Evolutionary conservation across 2,329 filamentous ascomycete species (phyloP), one percentile per base, ranked within the genome.

Genomic region (Colletotrichum graminicola): DNA sequence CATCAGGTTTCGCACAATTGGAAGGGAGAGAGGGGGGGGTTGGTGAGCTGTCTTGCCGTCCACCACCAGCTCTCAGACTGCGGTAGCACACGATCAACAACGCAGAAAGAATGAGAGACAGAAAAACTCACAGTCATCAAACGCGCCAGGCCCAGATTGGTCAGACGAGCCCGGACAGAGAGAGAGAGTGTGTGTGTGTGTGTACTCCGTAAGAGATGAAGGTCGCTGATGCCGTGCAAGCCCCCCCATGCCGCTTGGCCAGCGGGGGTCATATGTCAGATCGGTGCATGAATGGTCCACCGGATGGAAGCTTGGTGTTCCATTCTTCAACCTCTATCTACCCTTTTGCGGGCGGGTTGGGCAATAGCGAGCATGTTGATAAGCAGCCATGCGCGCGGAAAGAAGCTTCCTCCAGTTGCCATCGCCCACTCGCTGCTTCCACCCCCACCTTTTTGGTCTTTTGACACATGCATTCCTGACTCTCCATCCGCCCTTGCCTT

Each of bases 211-310:
- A n/a, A 55, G 52, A 61, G 32, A 49, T 43, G 29, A 49, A 21
- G 21, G 18, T 32, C 29, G 29, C 59, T 23, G 34, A 32, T 41
- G 60, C 23, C 11, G 32, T 11, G n/a, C 60, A 12, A 14, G 11
- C 41, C 39, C 14, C 41, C 32, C 47, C 26, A 55, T 51, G 39
- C 43, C 60, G 47, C 47, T 39, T 67, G 67, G 57, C 52, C 64
- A 61, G 64, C 67, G 51, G 47, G 51, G 51, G 56, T 62, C 63
- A 57, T 43, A 71, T 67, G 67, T 67, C 67, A 71, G 67, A 71
- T 67, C 67, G 62, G 61, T 62, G 63, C 67, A 71, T 62, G 67
- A 71, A 56, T 29, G 57, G 32, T 29, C 63, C 67, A 71, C 59
- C 18, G 10, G 56, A 57, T 47, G 56, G 67, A 71, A 71, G 67